These are phyloP conservation scores for Corrigiola litoralis DNA, from an alignment of 179 eudicot genomes.

Conservation along the genomic window DNA sequence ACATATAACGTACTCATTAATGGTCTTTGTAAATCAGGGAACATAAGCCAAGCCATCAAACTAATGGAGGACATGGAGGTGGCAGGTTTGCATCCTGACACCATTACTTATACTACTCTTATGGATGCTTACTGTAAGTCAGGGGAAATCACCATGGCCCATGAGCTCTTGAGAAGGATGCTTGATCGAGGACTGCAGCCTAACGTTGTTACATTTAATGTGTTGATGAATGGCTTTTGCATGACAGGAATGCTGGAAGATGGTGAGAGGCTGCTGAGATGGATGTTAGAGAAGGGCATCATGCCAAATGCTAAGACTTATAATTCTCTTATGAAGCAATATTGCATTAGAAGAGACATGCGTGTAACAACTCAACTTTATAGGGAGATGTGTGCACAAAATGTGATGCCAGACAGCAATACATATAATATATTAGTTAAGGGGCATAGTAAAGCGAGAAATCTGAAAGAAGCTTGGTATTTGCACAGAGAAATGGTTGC, in stretches of 20 bases:
- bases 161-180: constrained; percentile 69
- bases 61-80: constrained; percentile 71
- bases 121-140: constrained; percentile 93
- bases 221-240: constrained; percentile 87
- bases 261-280: constrained; percentile 64
- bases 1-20: constrained; percentile 78
- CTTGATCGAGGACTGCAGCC: constrained; percentile 72
- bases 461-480: constrained; percentile 94
- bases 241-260: constrained; percentile 81
- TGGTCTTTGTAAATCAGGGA: constrained; percentile 83
- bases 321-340: constrained; percentile 79
- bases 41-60: constrained; percentile 57
- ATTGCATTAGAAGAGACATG: constrained; percentile 68
- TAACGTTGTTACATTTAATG: constrained; percentile 82
- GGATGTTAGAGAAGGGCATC: constrained; percentile 85
- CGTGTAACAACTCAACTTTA: constrained; percentile 50
- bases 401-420: constrained; percentile 64
- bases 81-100: constrained; percentile 67
- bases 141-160: constrained; percentile 66
- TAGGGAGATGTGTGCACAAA: constrained; percentile 54
- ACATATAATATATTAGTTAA: constrained; percentile 75
- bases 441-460: constrained; percentile 92
- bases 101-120: constrained; percentile 75
- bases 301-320: constrained; percentile 75
- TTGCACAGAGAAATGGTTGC: constrained; percentile 73